Percentiles rank a stretch among this genome's conserved stretches.
Conservation (phyloP, 805 yeast species). For the Hanseniaspora nectarophila region DNA sequence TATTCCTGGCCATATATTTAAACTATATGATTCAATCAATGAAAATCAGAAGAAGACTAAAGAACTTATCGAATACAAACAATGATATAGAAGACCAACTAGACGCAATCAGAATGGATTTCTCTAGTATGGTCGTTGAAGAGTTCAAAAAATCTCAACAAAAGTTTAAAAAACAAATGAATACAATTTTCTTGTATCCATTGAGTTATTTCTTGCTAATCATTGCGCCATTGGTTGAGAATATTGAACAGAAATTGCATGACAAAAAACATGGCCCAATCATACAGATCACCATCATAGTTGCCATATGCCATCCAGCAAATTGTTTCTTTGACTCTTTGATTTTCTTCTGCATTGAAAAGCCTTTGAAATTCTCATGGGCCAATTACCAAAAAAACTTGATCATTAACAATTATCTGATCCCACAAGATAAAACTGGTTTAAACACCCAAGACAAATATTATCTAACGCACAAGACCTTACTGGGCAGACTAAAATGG, state of each 20-base stretch:
- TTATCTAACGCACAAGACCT: constrained; percentile 20
- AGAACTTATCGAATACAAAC: background rate
- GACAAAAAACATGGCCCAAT: constrained; percentile 40
- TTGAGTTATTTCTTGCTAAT: constrained; percentile 67
- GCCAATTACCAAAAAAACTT: constrained; percentile 20
- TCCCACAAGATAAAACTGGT: constrained; percentile 23
- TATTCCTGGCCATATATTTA: constrained; percentile 59
- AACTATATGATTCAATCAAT: constrained; percentile 35
- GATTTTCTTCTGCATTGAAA: constrained; percentile 69
- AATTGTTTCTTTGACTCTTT: constrained; percentile 65
- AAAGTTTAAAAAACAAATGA: constrained; percentile 64
- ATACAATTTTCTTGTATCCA: constrained; percentile 72
- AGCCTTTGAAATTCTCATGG: constrained; percentile 56
- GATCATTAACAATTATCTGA: constrained; percentile 20
- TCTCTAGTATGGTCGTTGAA: constrained; percentile 38
- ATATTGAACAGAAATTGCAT: constrained; percentile 43
- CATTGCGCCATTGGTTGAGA: constrained; percentile 65
- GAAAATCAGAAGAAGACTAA: constrained; percentile 37
- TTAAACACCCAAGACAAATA: constrained; percentile 17
- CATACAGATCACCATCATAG: constrained; percentile 51
- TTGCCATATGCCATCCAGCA: constrained; percentile 71
- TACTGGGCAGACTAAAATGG: constrained; percentile 26
- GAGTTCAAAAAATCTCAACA: constrained; percentile 53
- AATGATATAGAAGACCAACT: constrained; percentile 6
- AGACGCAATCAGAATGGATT: constrained; percentile 35